Evolutionary conservation across 2,329 filamentous ascomycete genomes (phyloP), one percentile per base, ranked within the genome.

Genomic region (Epichloe sp.): DNA sequence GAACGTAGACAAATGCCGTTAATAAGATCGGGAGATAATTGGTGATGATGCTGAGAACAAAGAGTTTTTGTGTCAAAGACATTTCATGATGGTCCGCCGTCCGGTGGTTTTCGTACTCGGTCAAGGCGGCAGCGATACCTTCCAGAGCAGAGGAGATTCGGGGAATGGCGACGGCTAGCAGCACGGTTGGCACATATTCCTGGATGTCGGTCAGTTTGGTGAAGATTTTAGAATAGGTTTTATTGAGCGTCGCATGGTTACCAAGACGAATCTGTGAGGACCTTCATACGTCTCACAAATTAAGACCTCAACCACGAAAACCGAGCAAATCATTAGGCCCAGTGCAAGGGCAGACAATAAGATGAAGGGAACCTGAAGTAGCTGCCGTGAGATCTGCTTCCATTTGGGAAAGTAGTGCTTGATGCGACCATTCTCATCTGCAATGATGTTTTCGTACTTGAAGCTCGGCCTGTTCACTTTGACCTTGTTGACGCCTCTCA

Each of bases 1-100:
- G 86, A 2, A 90, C 82, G 60, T 90, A 90, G 48, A 90, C 77
- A 59, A 89, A 90, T 0, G 86, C 85, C 0, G 85, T 89, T 6
- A 90, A 71, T 55, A 88, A 76, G 44, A 87, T 84, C 0, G 84
- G 84, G 1, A 88, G 73, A 61, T 89, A 90, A 4, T 86, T 85
- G 12, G 85, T 88, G 65, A 89, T 86, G 69, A 88, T 87, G 70
- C 85, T 86, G 62, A 90, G 76, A 36, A 87, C 74, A 53, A 89
- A 88, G 7, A 85, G 77, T 71, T 89, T 89, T 55, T 83, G 78
- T 0, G 83, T 86, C 56, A 86, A 72, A 0, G 84, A 82, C 54
- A 80, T 76, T 54, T 88, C 81, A 60, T 86, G 82, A 19, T 77
- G 72, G 47, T 83, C 81, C 35, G 80, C 74, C 0, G 84, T 88